Evolutionary conservation across 768 basidiomycete genomes (phyloP).

Genomic region (Terana coerulea): DNA sequence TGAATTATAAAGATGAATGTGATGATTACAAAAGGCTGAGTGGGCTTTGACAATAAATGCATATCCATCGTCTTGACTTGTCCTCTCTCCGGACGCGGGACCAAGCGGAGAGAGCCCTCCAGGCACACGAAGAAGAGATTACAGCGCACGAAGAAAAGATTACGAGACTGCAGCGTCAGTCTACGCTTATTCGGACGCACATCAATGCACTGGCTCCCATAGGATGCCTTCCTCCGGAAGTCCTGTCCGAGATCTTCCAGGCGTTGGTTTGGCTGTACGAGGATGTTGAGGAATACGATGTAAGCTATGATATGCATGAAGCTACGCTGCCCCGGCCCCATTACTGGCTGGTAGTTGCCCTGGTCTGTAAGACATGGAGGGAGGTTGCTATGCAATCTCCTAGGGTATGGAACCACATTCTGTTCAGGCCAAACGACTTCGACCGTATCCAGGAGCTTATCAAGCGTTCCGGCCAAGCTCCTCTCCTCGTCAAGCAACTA

Average conservation of each 20-base stretch:
- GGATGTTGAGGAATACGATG: too few relatives aligned
- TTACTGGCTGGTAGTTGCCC: background rate
- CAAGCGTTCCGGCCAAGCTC: background rate
- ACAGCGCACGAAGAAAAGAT: background rate
- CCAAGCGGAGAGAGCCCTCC: too few relatives aligned
- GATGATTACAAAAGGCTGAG: too few relatives aligned
- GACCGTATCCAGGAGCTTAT: background rate
- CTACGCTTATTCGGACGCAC: background rate
- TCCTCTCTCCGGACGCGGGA: too few relatives aligned
- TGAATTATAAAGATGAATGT: too few relatives aligned
- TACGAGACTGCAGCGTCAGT: background rate
- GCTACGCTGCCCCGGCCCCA: background rate
- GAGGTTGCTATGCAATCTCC: background rate
- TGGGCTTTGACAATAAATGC: background rate
- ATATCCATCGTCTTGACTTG: background rate
- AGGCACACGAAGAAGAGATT: background rate
- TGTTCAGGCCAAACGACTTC: background rate
- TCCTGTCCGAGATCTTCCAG: background rate
- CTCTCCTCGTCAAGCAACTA: background rate
- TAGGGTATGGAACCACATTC: background rate
- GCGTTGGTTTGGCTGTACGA: background rate
- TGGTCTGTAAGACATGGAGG: background rate
- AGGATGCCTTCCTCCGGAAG: background rate
- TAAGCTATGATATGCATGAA: too few relatives aligned
- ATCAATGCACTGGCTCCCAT: background rate